phyloP scores from a whole-genome alignment of 192 early-diverging fungal species.

The Backusella macrospora region DNA sequence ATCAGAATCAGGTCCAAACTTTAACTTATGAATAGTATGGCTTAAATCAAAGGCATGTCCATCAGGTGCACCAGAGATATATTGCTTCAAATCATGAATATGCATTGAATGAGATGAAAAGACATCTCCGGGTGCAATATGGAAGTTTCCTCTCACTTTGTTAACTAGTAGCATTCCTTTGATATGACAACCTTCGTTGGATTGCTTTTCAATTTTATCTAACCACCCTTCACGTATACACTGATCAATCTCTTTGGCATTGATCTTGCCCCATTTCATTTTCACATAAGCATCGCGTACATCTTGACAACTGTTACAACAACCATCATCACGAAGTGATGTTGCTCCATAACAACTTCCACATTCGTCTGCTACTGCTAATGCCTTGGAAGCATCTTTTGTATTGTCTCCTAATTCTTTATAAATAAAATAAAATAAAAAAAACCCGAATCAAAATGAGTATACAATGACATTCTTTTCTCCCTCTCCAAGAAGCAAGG shows the following conservation, averaged over 20 bases:
- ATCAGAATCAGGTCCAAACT: slow-evolving; percentile 66
- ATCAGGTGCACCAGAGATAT: slow-evolving; percentile 42
- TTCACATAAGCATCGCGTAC: slow-evolving; percentile 84
- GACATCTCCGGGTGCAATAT: slow-evolving; percentile 86
- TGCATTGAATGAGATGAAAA: slow-evolving; percentile 74
- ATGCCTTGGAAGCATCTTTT: slow-evolving; percentile 34
- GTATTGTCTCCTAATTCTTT: slow-evolving; percentile 60
- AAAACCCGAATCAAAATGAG: not conserved
- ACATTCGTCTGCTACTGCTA: slow-evolving; percentile 61
- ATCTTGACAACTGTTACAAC: slow-evolving; percentile 95
- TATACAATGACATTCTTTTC: not conserved
- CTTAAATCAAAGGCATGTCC: slow-evolving; percentile 74
- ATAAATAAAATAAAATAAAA: not conserved
- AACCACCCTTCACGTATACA: slow-evolving; percentile 85
- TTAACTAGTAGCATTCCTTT: slow-evolving; percentile 81
- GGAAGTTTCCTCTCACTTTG: slow-evolving; percentile 93
- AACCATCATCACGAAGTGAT: slow-evolving; percentile 63
- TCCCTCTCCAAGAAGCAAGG: not conserved
- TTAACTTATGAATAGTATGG: slow-evolving; percentile 80
- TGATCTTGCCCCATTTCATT: slow-evolving; percentile 81
- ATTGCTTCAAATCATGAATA: slow-evolving; percentile 76
- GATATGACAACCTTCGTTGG: slow-evolving; percentile 89
- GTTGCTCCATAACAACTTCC: slow-evolving; percentile 88
- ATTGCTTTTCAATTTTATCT: slow-evolving; percentile 73
- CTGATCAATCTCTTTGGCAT: slow-evolving; percentile 84